Evolutionary conservation across 352 stramenopile species (phyloP), one percentile per base, ranked within the genome.

Genomic region (Phytopythium chamaehyphon): DNA sequence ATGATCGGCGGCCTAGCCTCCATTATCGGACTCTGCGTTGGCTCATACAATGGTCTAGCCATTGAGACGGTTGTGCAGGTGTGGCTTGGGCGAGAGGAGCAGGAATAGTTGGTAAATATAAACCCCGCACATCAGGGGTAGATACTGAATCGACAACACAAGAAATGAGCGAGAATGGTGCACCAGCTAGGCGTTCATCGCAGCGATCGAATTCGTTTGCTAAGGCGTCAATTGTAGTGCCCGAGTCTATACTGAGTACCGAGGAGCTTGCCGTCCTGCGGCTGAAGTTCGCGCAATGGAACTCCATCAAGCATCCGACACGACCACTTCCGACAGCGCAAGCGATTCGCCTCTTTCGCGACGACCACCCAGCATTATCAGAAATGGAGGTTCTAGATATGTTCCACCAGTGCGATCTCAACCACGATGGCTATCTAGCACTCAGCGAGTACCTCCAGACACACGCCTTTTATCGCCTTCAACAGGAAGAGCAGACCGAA

Each of bases 31-130:
- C 71, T 92, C 14, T 92, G 78, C 45, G 62, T 66, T 14, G 82
- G 82, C 15, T 92, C 78, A 6, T 92, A 92, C 66, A 83, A 86
- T 21, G 82, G 82, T 4, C 61, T 92, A 2, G 72, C 76, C 19
- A 51, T 92, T n/a, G 74, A 90, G 54, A 81, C 71, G 15, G 53
- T 90, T 19, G 57, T 89, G 14, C 68, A 88, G 43, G 58, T 88
- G 23, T 76, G 63, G 62, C 54, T 49, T 31, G 37, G 16, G 14
- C 35, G 10, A 16, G 22, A 44, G 21, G 33, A 36, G 21, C 22
- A 52, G 38, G 19, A 52, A 51, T 49, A 49, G 24, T n/a, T n/a
- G n/a, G 9, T 33, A 33, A 33, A 33, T 33, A 33, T 33, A n/a
- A n/a, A n/a, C n/a, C n/a, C n/a, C n/a, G n/a, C n/a, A n/a, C n/a